These are phyloP conservation scores for Fusarium fracticaudum DNA, from an alignment of 2,329 filamentous ascomycete genomes.

Conservation along the genomic window DNA sequence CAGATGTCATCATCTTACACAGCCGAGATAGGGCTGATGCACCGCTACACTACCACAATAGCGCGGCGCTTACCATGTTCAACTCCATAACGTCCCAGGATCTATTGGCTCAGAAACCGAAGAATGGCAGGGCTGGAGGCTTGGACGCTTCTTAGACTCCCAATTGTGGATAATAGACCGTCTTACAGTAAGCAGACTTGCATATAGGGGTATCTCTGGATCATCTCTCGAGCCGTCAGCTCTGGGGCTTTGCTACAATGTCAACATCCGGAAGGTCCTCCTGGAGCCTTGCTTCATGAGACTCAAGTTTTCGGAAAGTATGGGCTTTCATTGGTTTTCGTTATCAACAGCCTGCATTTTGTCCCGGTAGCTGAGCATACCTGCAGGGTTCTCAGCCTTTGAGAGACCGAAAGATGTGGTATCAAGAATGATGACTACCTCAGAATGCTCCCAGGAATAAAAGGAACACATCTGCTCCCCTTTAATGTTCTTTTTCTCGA, in stretches of 20 bases:
- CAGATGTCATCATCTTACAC: neutral
- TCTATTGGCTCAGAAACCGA: neutral
- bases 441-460: neutral
- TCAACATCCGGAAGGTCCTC: neutral
- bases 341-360: neutral
- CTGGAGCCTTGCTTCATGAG: neutral
- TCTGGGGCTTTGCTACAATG: neutral
- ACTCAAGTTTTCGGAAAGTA: neutral
- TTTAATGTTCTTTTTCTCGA: too few species aligned
- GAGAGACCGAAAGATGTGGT: neutral
- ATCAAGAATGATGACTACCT: neutral
- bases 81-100: neutral
- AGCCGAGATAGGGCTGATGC: conserved; percentile 9
- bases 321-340: neutral
- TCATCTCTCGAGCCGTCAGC: neutral
- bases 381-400: neutral
- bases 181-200: conserved; percentile 13
- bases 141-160: neutral
- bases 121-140: neutral
- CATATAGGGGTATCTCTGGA: neutral
- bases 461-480: neutral
- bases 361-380: neutral
- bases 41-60: neutral
- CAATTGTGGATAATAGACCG: neutral
- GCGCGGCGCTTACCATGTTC: neutral